Evolutionary conservation across 2,329 filamentous ascomycete genomes (phyloP).

Genomic region (Saccharata proteae): DNA sequence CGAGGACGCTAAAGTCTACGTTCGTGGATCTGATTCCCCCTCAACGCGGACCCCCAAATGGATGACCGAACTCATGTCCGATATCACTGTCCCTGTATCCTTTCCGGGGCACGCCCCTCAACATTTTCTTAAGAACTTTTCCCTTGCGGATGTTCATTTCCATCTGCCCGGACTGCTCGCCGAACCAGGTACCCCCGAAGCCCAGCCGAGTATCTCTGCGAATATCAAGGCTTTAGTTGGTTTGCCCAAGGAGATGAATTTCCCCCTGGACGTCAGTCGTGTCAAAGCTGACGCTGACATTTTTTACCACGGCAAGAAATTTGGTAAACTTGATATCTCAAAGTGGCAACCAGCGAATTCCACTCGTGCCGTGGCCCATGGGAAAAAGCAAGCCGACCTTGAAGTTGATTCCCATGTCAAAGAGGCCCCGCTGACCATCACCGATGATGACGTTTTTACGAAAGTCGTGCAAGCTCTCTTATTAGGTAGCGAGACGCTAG

Average conservation of each 20-base stretch:
- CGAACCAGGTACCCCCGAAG: slow-evolving; percentile 58
- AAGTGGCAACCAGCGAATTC: slow-evolving; percentile 82
- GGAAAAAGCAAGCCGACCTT: slow-evolving; percentile 49
- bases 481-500: slow-evolving; percentile 58
- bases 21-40: slow-evolving; percentile 63
- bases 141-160: slow-evolving; percentile 75
- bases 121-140: slow-evolving; percentile 76
- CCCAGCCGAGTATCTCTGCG: slow-evolving; percentile 70
- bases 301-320: slow-evolving; percentile 62
- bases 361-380: slow-evolving; percentile 48
- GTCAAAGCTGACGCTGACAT: slow-evolving; percentile 71
- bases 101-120: slow-evolving; percentile 75
- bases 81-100: slow-evolving; percentile 71
- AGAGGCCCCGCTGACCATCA: slow-evolving; percentile 71
- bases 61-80: slow-evolving; percentile 68
- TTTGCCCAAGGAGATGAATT: slow-evolving; percentile 76
- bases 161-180: slow-evolving; percentile 69
- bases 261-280: slow-evolving; percentile 64
- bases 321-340: slow-evolving; percentile 67
- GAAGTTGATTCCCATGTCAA: slow-evolving; percentile 65
- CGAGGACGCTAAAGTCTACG: slow-evolving; percentile 64
- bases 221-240: slow-evolving; percentile 67
- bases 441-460: slow-evolving; percentile 65
- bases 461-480: slow-evolving; percentile 70
- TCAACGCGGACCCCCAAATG: slow-evolving; percentile 62